Conservation (phyloP, 148 eudicot genomes). For the Amaranthus cruentus region DNA sequence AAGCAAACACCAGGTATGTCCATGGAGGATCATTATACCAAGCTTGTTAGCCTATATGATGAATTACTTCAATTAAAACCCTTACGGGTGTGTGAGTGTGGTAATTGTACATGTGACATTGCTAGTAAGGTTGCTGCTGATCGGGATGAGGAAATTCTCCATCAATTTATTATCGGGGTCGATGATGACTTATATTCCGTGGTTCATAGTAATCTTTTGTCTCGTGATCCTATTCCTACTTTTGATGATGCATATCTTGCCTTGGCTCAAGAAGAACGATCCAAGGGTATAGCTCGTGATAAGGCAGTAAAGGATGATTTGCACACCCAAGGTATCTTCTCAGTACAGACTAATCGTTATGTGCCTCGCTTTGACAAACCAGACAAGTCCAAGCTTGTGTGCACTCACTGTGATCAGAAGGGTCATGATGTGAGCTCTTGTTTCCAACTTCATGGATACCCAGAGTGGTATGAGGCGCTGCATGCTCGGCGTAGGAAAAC, state of each 20-base stretch:
- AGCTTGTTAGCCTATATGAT: too few relatives aligned
- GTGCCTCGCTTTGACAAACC: not conserved
- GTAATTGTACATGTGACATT: not conserved
- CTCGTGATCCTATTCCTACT: not conserved
- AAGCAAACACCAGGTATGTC: too few relatives aligned
- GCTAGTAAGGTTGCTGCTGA: not conserved
- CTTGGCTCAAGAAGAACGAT: not conserved
- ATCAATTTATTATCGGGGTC: not conserved
- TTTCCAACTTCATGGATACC: not conserved
- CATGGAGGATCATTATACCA: too few relatives aligned
- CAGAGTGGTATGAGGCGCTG: not conserved
- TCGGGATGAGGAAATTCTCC: not conserved
- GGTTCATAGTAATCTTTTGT: not conserved
- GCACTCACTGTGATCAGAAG: not conserved
- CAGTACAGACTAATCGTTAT: not conserved
- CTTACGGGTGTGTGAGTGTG: too few relatives aligned
- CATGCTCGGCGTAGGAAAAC: too few relatives aligned
- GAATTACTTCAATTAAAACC: too few relatives aligned
- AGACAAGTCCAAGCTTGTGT: not conserved
- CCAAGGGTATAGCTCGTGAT: not conserved
- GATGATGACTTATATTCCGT: not conserved
- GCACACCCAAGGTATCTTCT: not conserved
- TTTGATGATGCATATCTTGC: not conserved
- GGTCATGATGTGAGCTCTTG: not conserved
- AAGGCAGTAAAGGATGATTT: not conserved